phyloP scores from a whole-genome alignment of 2,329 filamentous ascomycete genomes.

The Shiraia bambusicola region DNA sequence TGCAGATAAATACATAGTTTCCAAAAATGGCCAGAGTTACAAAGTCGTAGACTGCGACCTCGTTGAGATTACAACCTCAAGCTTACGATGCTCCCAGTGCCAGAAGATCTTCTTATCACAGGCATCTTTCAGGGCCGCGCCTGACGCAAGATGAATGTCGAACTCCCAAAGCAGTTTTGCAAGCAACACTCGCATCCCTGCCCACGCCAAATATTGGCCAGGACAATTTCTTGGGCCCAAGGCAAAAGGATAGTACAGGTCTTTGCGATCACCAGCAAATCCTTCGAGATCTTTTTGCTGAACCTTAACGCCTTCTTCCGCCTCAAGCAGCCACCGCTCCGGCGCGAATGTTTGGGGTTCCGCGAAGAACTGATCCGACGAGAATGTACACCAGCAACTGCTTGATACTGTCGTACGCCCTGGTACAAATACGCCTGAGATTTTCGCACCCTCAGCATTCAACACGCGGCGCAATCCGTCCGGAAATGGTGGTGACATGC shows the following conservation, averaged over 20 bases:
- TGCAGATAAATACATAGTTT: too few relatives aligned
- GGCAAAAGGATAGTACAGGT: constrained; percentile 23
- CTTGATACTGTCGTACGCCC: constrained; percentile 11
- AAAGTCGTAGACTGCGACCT: too few relatives aligned
- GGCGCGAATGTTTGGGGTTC: constrained; percentile 29
- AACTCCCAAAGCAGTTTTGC: constrained; percentile 44
- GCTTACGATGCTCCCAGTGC: too few relatives aligned
- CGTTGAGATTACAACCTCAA: too few relatives aligned
- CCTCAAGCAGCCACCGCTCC: constrained; percentile 29
- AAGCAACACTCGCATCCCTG: constrained; percentile 37
- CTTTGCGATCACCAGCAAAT: constrained; percentile 26
- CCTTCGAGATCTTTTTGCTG: too few relatives aligned
- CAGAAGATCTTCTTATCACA: too few relatives aligned
- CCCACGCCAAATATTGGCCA: constrained; percentile 29
- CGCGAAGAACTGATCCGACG: constrained; percentile 29
- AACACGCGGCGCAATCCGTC: constrained; percentile 16
- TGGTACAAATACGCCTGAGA: constrained; percentile 18
- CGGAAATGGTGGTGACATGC: constrained; percentile 22
- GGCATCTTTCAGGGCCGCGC: too few relatives aligned
- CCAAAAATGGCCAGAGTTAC: too few relatives aligned
- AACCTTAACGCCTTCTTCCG: too few relatives aligned
- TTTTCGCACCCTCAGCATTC: constrained; percentile 12
- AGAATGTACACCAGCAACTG: constrained; percentile 1
- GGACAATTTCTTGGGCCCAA: constrained; percentile 26
- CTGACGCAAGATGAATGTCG: too few relatives aligned